phyloP scores from a whole-genome alignment of 1,139 yeast genomes.

The Taphrina deformans region DNA sequence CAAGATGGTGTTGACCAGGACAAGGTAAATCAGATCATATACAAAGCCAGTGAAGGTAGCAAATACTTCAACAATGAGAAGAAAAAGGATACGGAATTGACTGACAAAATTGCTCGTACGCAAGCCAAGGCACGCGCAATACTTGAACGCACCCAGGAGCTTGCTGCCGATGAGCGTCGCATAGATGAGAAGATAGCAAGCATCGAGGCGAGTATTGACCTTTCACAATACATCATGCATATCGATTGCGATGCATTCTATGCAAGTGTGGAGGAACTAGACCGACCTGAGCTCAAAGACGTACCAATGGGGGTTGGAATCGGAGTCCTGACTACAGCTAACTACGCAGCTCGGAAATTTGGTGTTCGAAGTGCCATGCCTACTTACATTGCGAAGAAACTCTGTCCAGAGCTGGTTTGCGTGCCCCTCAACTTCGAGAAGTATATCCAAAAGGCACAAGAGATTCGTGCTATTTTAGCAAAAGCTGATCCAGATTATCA shows the following conservation, averaged over 20 bases:
- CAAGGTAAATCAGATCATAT: constrained; percentile 40
- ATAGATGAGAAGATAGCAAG: constrained; percentile 33
- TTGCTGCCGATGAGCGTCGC: constrained; percentile 36
- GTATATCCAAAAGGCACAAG: constrained; percentile 58
- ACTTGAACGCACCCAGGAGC: constrained; percentile 31
- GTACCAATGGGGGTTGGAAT: constrained; percentile 76
- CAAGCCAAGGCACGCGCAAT: constrained; percentile 33
- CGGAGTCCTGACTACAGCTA: constrained; percentile 77
- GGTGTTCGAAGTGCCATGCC: constrained; percentile 76
- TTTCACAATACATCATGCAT: constrained; percentile 55
- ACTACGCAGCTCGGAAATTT: constrained; percentile 64
- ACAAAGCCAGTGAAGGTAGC: constrained; percentile 40
- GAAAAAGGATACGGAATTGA: constrained; percentile 39
- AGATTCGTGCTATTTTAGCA: constrained; percentile 51
- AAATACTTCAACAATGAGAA: constrained; percentile 41
- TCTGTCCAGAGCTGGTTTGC: constrained; percentile 60
- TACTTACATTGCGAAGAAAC: constrained; percentile 57
- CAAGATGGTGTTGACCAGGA: constrained; percentile 41
- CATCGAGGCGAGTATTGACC: constrained; percentile 37
- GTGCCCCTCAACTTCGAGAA: constrained; percentile 65
- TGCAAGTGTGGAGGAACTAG: constrained; percentile 69
- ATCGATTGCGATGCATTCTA: constrained; percentile 83
- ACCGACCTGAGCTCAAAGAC: constrained; percentile 53
- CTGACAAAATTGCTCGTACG: constrained; percentile 36
- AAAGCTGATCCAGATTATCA: constrained; percentile 47